Base-by-base conservation (phyloP, 2,329 filamentous ascomycete genomes). In the Mollisiaceae sp. region DNA sequence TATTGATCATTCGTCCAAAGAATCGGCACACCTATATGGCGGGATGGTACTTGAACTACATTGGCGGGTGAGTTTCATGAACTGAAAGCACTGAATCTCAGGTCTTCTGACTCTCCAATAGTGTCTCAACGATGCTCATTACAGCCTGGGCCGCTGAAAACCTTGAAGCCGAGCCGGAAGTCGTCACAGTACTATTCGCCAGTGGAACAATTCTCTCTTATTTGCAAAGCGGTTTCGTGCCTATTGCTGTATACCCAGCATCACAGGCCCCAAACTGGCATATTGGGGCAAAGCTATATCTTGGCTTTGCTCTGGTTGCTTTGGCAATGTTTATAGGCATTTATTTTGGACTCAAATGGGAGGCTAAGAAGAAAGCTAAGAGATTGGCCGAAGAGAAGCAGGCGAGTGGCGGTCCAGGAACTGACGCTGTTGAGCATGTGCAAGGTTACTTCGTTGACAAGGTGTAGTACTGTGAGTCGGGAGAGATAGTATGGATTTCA, bases 21-120 rank as follows among this genome's bases (percentile, higher is more conserved):
- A 65, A 59, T 36, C 59, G 55, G 18, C 59, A 62, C 18, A 36
- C 55, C n/a, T 65, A 65, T 41, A 65, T 65, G 63, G 63, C 59
- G 27, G 63, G 63, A 20, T 65, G 59, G 59, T 65, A 65, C 24
- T 18, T 65, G 54, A 65, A 65, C 38, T 65, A 65, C 55, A 47
- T 65, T 6, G 63, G 63, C 27, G 9, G 38, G 32, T 55, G 32
- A 55, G 50, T 55, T 6, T 12, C 22, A 22, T 24, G 15, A 12
- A 12, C 12, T 22, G 36, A 8, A 8, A 39, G 8, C 36, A 39
- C 14, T 39, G 8, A 8, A 39, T n/a, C n/a, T n/a, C n/a, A n/a
- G n/a, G n/a, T 14, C 36, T 39, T 39, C 36, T 39, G 36, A 39
- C 36, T 8, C 36, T 39, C 14, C 8, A 22, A 27, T 22, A 55